Evolutionary conservation across 441 rosid genomes (phyloP).

Genomic region (Croton setiger): DNA sequence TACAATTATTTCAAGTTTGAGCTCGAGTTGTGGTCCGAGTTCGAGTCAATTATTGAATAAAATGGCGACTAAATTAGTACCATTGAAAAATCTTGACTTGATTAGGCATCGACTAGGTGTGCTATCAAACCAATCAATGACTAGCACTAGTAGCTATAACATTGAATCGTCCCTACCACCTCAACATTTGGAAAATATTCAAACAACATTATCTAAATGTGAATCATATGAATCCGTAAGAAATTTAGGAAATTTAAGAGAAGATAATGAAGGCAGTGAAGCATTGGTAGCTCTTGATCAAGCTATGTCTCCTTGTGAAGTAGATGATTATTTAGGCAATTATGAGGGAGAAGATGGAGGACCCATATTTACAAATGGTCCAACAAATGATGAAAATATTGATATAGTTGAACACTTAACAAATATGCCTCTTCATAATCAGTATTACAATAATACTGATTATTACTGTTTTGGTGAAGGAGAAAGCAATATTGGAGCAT

Average conservation of each 20-base stretch:
- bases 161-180: background rate
- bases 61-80: background rate
- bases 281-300: background rate
- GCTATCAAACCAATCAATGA: background rate
- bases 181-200: background rate
- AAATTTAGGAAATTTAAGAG: background rate
- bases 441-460: background rate
- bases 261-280: conserved; percentile 3
- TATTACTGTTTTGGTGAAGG: background rate
- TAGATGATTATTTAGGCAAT: background rate
- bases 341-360: background rate
- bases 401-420: background rate
- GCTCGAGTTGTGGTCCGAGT: background rate
- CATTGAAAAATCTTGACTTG: background rate
- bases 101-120: background rate
- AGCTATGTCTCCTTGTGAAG: background rate
- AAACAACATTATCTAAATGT: background rate
- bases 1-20: background rate
- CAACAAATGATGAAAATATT: background rate
- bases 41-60: background rate
- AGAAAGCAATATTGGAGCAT: background rate
- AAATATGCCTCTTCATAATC: background rate
- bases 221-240: background rate
- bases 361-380: background rate
- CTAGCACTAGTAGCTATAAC: background rate